These are phyloP conservation scores for Ilyonectria destructans DNA, from an alignment of 2,329 filamentous ascomycete genomes.

Conservation along the genomic window DNA sequence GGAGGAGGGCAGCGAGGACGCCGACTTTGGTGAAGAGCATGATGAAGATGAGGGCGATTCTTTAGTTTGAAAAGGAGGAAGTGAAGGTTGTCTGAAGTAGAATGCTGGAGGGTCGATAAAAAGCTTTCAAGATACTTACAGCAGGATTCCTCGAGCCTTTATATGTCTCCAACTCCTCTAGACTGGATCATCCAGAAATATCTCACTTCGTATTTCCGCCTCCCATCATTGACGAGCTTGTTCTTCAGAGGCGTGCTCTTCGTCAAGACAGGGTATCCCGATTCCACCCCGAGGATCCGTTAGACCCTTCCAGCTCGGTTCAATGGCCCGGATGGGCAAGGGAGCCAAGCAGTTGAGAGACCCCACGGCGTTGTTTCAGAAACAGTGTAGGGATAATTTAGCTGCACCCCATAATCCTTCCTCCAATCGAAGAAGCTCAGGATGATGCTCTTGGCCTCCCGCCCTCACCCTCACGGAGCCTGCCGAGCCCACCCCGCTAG, in stretches of 20 bases:
- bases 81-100: background rate
- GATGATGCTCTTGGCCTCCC: background rate
- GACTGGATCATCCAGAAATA: background rate
- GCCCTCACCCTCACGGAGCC: background rate
- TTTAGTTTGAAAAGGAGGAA: background rate
- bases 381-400: background rate
- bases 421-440: constrained; percentile 2
- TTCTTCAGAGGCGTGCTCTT: background rate
- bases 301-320: constrained; percentile 21
- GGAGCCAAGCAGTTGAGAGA: background rate
- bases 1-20: constrained; percentile 25
- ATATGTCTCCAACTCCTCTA: constrained; percentile 6
- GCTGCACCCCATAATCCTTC: constrained; percentile 3
- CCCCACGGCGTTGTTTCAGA: constrained; percentile 17
- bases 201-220: background rate
- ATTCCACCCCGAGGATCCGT: constrained; percentile 20
- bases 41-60: background rate
- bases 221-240: background rate
- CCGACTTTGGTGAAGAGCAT: constrained; percentile 32
- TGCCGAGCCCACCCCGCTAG: background rate
- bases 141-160: constrained; percentile 15
- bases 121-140: background rate
- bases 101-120: background rate
- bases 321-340: constrained; percentile 19
- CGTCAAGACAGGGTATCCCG: background rate